Conservation (phyloP, 371 early-diverging fungal genomes). For the Mortierella sp. region DNA sequence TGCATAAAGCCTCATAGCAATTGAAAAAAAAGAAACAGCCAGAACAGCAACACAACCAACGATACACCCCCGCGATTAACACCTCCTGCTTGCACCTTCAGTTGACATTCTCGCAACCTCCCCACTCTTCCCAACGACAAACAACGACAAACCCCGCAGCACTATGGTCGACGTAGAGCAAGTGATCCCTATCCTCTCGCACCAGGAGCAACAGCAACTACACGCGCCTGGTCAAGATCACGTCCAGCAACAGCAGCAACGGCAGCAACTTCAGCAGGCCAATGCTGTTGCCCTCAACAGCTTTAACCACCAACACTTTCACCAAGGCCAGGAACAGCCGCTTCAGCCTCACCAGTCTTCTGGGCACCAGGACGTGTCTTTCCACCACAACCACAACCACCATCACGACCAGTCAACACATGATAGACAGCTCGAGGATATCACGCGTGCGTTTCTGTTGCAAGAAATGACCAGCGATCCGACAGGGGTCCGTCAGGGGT, state of each 20-base stretch:
- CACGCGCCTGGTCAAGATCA: background rate
- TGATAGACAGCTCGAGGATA: slow-evolving; percentile 26
- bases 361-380: background rate
- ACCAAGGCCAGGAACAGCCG: background rate
- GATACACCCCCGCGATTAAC: background rate
- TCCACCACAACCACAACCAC: background rate
- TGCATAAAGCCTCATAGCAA: background rate
- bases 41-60: too few species aligned
- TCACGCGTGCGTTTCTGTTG: slow-evolving; percentile 35
- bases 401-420: background rate
- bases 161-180: background rate
- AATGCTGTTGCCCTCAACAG: background rate
- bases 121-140: slow-evolving; percentile 2
- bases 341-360: background rate
- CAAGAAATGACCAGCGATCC: slow-evolving; percentile 29
- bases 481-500: slow-evolving; percentile 20
- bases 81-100: slow-evolving; percentile 4
- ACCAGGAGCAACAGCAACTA: slow-evolving; percentile 3
- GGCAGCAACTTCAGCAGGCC: slow-evolving; percentile 15
- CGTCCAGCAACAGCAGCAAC: slow-evolving; percentile 16
- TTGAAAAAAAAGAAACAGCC: background rate
- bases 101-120: background rate
- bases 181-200: background rate
- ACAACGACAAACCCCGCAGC: background rate
- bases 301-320: background rate